phyloP scores from a whole-genome alignment of 495 filamentous ascomycete species.

The Lindgomyces ingoldianus region DNA sequence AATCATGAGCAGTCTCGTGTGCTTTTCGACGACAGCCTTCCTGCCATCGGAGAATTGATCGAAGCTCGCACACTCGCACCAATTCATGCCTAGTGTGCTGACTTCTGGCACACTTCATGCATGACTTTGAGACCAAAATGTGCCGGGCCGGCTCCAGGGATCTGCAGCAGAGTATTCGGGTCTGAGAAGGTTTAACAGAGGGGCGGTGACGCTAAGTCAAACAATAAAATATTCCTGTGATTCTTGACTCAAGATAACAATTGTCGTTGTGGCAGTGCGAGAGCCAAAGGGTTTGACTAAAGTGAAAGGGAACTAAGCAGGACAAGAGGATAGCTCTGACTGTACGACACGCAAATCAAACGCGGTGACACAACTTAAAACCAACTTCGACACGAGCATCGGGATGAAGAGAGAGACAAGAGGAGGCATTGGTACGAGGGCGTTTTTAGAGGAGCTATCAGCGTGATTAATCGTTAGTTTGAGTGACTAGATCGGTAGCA shows the following conservation, averaged over 20 bases:
- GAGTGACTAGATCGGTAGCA: neutral
- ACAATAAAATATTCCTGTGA: no score
- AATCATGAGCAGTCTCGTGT: neutral
- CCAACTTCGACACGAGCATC: neutral
- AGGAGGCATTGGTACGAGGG: neutral
- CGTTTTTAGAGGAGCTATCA: neutral
- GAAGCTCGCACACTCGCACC: neutral
- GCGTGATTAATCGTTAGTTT: neutral
- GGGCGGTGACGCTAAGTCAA: neutral
- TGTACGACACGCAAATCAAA: slow-evolving; percentile 14
- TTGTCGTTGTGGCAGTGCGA: no score
- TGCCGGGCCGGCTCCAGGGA: neutral
- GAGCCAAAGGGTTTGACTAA: no score
- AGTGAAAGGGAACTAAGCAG: neutral
- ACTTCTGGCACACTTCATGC: neutral
- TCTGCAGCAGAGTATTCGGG: neutral
- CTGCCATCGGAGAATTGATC: neutral
- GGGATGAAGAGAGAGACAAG: neutral
- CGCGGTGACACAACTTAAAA: slow-evolving; percentile 13
- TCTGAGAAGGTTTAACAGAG: neutral
- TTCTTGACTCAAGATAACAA: neutral
- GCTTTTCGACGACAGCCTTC: neutral
- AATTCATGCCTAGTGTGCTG: neutral
- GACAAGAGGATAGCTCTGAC: slow-evolving; percentile 1
- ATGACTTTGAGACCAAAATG: neutral